Conservation (phyloP, 202 grass and related monocot genomes). For the Setaria viridis region DNA sequence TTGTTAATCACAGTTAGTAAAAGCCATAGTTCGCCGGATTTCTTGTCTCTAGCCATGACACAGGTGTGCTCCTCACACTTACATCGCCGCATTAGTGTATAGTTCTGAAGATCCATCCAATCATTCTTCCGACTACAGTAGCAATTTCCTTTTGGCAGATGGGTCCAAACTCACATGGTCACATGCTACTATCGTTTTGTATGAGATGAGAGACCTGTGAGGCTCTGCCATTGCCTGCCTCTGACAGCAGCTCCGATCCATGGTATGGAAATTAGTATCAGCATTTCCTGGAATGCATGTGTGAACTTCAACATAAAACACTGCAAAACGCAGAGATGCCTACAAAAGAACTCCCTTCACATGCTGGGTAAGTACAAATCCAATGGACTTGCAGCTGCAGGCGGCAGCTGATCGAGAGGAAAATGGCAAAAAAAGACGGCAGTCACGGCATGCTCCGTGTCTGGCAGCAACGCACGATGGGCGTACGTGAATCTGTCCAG, state of each 20-base stretch:
- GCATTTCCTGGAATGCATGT: neutral
- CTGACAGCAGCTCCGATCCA: neutral
- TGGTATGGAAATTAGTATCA: neutral
- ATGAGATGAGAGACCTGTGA: neutral
- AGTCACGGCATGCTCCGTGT: neutral
- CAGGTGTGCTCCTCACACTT: neutral
- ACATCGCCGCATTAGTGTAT: neutral
- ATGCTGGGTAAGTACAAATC: slow-evolving; percentile 22
- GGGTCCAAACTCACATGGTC: slow-evolving; percentile 7
- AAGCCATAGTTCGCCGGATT: neutral
- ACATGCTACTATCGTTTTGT: slow-evolving; percentile 36
- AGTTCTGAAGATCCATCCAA: neutral
- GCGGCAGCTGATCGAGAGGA: neutral
- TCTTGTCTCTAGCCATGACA: neutral
- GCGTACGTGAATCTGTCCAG: neutral
- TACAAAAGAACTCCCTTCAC: slow-evolving; percentile 22
- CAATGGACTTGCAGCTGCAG: slow-evolving; percentile 1
- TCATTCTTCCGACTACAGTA: neutral
- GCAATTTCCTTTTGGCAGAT: neutral
- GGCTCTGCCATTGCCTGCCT: neutral
- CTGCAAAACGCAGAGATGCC: neutral
- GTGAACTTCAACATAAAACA: slow-evolving; percentile 9
- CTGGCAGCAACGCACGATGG: neutral
- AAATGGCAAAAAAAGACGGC: slow-evolving; percentile 5
- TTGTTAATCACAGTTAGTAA: neutral